Evolutionary conservation across 1,284 basidiomycete species (phyloP).

Genomic region (Lentinus polychrous): DNA sequence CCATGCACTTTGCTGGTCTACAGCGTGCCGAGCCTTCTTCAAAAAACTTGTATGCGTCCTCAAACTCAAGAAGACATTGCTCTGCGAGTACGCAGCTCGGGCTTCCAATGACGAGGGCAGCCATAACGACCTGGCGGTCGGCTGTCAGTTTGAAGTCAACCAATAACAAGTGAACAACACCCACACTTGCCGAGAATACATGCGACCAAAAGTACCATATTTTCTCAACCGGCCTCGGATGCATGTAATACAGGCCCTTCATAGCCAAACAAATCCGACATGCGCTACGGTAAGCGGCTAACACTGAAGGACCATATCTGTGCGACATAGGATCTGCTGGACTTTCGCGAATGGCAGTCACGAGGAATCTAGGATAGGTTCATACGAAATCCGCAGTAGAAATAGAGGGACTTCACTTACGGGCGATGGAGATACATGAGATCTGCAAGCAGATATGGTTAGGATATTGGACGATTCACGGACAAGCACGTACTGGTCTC

Average conservation of each 20-base stretch:
- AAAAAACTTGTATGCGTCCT: constrained; percentile 32
- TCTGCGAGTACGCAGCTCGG: constrained; percentile 36
- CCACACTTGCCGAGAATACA: constrained; percentile 40
- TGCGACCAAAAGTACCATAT: constrained; percentile 50
- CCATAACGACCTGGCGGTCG: constrained; percentile 35
- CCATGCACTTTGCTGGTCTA: constrained; percentile 29
- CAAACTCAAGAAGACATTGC: constrained; percentile 34
- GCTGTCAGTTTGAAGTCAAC: too few relatives aligned
- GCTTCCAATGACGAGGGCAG: constrained; percentile 39
- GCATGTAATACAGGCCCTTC: constrained; percentile 29
- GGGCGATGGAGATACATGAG: constrained; percentile 45
- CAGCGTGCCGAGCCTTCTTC: constrained; percentile 34
- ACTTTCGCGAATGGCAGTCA: constrained; percentile 36
- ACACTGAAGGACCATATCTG: constrained; percentile 40
- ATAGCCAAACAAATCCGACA: constrained; percentile 35
- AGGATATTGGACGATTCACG: not conserved
- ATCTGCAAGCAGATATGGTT: constrained; percentile 23
- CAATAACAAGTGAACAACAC: not conserved
- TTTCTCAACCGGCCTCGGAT: constrained; percentile 28
- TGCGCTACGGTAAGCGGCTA: constrained; percentile 39
- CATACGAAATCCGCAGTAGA: too few relatives aligned
- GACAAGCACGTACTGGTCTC: constrained; percentile 36
- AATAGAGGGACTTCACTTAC: not conserved
- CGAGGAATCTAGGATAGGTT: constrained; percentile 30
- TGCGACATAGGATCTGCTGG: constrained; percentile 36